These are phyloP conservation scores for Fusarium luffae DNA, from an alignment of 2,329 filamentous ascomycete species.

Conservation along the genomic window DNA sequence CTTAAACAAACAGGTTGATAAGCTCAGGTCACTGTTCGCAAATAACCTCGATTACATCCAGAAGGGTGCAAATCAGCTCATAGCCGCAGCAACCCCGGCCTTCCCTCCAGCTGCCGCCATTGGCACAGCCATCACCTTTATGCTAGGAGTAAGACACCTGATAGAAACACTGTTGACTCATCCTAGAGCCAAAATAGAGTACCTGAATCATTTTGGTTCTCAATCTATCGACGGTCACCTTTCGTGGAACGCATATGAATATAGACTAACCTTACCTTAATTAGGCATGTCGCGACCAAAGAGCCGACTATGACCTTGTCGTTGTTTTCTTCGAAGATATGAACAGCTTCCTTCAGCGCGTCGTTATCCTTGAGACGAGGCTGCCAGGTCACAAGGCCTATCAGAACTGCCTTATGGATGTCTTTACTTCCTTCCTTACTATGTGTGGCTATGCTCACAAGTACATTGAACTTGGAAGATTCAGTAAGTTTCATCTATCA, in stretches of 20 bases:
- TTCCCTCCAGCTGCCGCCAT: slow-evolving; percentile 51
- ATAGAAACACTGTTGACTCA: too few species aligned
- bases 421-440: slow-evolving; percentile 50
- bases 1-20: slow-evolving; percentile 39
- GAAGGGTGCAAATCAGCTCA: slow-evolving; percentile 46
- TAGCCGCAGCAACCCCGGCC: slow-evolving; percentile 45
- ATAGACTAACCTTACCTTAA: not conserved
- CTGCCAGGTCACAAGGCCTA: slow-evolving; percentile 47
- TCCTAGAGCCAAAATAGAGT: too few species aligned
- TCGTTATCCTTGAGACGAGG: slow-evolving; percentile 50
- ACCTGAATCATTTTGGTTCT: too few species aligned
- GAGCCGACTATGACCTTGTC: slow-evolving; percentile 53
- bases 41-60: slow-evolving; percentile 47
- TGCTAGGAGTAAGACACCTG: slow-evolving; percentile 30
- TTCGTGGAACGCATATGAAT: too few species aligned
- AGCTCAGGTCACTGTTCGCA: slow-evolving; percentile 45
- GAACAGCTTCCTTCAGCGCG: slow-evolving; percentile 51
- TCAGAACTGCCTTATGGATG: slow-evolving; percentile 51
- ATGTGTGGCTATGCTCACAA: slow-evolving; percentile 51
- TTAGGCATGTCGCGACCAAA: slow-evolving; percentile 46
- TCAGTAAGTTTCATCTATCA: slow-evolving; percentile 22
- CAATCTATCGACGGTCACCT: too few species aligned
- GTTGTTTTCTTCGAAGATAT: slow-evolving; percentile 54
- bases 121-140: slow-evolving; percentile 49
- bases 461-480: slow-evolving; percentile 50